Conservation (phyloP, 192 early-diverging fungal genomes). For the Backusella tuberculispora region DNA sequence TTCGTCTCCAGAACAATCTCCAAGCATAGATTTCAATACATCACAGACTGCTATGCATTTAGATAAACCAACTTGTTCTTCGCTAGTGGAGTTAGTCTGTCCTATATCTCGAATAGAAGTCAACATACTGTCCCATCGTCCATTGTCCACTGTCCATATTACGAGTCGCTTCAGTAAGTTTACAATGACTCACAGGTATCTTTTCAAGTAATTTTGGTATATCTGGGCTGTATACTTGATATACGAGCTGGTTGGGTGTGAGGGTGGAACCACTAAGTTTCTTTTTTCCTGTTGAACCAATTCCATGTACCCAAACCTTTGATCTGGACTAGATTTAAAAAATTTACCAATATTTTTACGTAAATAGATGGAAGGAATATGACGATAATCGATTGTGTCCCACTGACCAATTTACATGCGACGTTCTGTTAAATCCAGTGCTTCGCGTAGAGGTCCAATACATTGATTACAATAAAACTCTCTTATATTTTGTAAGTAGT, state of each 20-base stretch:
- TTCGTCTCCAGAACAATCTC: neutral
- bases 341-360: conserved; percentile 42
- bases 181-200: conserved; percentile 3
- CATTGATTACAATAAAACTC: conserved; percentile 41
- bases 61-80: conserved; percentile 25
- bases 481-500: conserved; percentile 41
- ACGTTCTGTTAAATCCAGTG: conserved; percentile 45
- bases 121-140: conserved; percentile 22
- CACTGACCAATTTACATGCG: conserved; percentile 44
- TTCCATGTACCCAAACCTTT: conserved; percentile 36
- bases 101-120: conserved; percentile 5
- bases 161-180: neutral
- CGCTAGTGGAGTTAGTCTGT: neutral
- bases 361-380: conserved; percentile 50
- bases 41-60: conserved; percentile 51
- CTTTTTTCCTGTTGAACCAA: conserved; percentile 36
- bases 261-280: conserved; percentile 49
- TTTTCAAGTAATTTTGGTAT: conserved; percentile 29
- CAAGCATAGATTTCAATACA: conserved; percentile 50
- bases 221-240: neutral
- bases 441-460: conserved; percentile 45
- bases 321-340: conserved; percentile 36
- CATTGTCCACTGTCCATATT: conserved; percentile 15
- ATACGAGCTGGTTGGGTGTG: conserved; percentile 49
- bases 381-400: conserved; percentile 47